A percentile compares a stretch with the other conserved stretches of the same genome.
These are phyloP conservation scores for Hypoxylon lienhwacheense DNA, from an alignment of 495 filamentous ascomycete genomes.

Conservation along the genomic window DNA sequence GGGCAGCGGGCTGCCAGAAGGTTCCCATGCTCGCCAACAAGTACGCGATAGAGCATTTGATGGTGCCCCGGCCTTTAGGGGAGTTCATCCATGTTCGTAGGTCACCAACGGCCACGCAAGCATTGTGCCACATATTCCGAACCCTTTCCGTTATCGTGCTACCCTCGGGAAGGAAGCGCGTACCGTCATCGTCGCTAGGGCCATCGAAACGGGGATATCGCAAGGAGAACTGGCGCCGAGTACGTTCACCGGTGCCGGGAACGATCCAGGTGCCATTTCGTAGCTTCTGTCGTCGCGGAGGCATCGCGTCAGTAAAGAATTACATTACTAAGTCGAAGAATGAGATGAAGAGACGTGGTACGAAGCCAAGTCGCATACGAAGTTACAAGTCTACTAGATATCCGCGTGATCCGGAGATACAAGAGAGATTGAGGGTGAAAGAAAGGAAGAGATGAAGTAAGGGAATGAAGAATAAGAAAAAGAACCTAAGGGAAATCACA, in stretches of 20 bases:
- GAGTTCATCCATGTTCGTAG: constrained; percentile 51
- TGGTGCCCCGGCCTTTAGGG: constrained; percentile 67
- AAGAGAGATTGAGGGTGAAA: background rate
- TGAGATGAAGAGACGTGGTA: background rate
- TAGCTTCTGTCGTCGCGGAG: constrained; percentile 51
- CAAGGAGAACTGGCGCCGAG: constrained; percentile 59
- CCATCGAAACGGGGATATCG: constrained; percentile 41
- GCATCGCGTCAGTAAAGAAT: constrained; percentile 34
- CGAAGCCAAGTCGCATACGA: background rate
- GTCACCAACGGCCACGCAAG: constrained; percentile 23
- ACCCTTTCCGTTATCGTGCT: constrained; percentile 31
- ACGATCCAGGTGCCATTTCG: constrained; percentile 64
- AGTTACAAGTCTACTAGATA: background rate
- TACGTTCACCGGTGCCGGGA: constrained; percentile 62
- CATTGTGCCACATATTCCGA: constrained; percentile 31
- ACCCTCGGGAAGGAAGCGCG: constrained; percentile 37
- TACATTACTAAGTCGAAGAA: constrained; percentile 8
- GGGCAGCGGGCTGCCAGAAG: constrained; percentile 72
- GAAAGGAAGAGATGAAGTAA: background rate
- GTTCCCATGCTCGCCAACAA: constrained; percentile 85
- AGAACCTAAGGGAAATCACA: background rate
- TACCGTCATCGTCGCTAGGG: constrained; percentile 26
- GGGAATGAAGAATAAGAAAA: background rate
- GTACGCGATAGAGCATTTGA: constrained; percentile 95
- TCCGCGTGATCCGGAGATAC: background rate